These are phyloP conservation scores for Alternaria alternata DNA, from an alignment of 2,329 filamentous ascomycete species.

Conservation along the genomic window DNA sequence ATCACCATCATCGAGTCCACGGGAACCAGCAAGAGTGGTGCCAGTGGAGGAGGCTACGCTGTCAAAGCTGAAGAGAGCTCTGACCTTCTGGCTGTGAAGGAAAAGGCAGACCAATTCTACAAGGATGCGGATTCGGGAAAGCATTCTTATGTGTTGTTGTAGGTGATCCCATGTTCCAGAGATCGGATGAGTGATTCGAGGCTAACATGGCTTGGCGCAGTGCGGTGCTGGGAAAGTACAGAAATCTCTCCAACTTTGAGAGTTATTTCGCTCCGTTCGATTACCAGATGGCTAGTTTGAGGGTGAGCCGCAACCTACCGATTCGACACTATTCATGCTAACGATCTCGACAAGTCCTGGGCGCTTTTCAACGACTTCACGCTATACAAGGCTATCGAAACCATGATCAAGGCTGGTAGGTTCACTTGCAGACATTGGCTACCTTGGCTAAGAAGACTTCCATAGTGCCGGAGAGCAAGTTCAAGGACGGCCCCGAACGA, in stretches of 20 bases:
- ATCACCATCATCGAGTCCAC: background rate
- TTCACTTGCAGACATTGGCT: background rate
- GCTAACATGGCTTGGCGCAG: background rate
- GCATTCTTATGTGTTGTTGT: background rate
- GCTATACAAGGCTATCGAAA: background rate
- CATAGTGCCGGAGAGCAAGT: background rate
- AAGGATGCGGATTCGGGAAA: background rate
- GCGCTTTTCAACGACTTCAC: constrained; percentile 1
- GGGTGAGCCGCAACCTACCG: background rate
- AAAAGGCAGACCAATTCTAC: background rate
- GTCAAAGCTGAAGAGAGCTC: background rate
- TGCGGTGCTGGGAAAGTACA: background rate
- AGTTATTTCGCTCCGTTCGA: background rate
- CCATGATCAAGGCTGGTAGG: background rate
- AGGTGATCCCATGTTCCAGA: background rate
- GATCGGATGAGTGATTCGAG: background rate
- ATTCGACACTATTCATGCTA: background rate
- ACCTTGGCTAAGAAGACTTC: background rate
- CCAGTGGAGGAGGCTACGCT: background rate
- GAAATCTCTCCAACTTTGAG: background rate
- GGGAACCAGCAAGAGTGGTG: background rate
- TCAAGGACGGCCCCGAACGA: background rate
- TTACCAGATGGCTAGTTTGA: background rate
- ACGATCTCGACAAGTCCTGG: background rate
- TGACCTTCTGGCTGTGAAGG: constrained; percentile 1